These are phyloP conservation scores for Boletellus sp. DNA, from an alignment of 768 basidiomycete genomes.

Conservation along the genomic window DNA sequence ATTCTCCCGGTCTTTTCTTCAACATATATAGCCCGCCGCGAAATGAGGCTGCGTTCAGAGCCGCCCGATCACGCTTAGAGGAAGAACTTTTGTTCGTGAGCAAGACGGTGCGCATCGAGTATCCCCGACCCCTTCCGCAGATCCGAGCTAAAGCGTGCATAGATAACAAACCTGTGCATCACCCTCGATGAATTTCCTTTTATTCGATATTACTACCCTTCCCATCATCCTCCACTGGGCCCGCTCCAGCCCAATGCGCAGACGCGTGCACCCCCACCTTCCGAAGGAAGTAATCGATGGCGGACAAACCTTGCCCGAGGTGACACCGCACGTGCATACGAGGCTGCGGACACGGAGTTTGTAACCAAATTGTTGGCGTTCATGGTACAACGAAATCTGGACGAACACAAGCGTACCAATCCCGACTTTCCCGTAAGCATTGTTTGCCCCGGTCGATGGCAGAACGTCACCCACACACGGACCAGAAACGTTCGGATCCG, in stretches of 20 bases:
- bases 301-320: slow-evolving; percentile 79
- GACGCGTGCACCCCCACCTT: slow-evolving; percentile 62
- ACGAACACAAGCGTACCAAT: slow-evolving; percentile 83
- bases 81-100: slow-evolving; percentile 79
- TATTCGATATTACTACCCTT: slow-evolving; percentile 88
- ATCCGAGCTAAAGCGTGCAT: slow-evolving; percentile 5
- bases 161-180: slow-evolving; percentile 89
- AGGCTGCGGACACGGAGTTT: slow-evolving; percentile 71
- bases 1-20: slow-evolving; percentile 79
- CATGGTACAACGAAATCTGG: slow-evolving; percentile 78
- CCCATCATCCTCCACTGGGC: slow-evolving; percentile 79
- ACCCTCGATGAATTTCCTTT: slow-evolving; percentile 88
- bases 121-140: not conserved
- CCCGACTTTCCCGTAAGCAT: slow-evolving; percentile 79
- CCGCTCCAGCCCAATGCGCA: slow-evolving; percentile 67
- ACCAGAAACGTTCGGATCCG: slow-evolving; percentile 51
- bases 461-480: not conserved
- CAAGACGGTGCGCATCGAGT: slow-evolving; percentile 48
- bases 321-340: slow-evolving; percentile 61
- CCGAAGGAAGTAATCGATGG: slow-evolving; percentile 68
- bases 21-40: slow-evolving; percentile 85
- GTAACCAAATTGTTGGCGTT: slow-evolving; percentile 79
- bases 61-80: slow-evolving; percentile 72
- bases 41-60: slow-evolving; percentile 59
- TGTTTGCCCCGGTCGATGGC: not conserved